phyloP scores from a whole-genome alignment of 306 rosid species.

The Vigna unguiculata region DNA sequence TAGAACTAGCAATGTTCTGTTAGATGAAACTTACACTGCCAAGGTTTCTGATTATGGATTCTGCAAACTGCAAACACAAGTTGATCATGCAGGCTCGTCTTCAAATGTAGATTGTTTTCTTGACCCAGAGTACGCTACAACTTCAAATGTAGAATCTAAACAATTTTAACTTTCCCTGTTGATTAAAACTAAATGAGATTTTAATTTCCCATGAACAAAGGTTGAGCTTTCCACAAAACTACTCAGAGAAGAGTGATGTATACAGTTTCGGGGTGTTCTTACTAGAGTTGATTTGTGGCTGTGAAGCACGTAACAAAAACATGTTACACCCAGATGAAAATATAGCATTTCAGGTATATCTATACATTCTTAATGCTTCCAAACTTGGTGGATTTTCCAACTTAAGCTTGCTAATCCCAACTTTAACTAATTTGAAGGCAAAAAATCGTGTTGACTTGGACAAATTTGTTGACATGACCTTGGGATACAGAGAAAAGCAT shows the following conservation, averaged over 20 bases:
- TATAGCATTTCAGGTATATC: slow-evolving; percentile 59
- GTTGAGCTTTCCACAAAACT: slow-evolving; percentile 56
- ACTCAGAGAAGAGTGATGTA: slow-evolving; percentile 67
- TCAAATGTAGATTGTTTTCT: slow-evolving; percentile 64
- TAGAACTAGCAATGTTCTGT: slow-evolving; percentile 70
- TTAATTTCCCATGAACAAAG: slow-evolving; percentile 40
- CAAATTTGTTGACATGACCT: slow-evolving; percentile 53
- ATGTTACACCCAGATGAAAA: slow-evolving; percentile 46
- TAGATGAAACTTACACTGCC: slow-evolving; percentile 61
- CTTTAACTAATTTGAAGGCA: slow-evolving; percentile 48
- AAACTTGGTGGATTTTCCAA: neutral
- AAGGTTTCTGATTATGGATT: slow-evolving; percentile 80
- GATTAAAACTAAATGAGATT: slow-evolving; percentile 1
- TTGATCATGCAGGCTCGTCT: slow-evolving; percentile 58
- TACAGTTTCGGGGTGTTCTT: slow-evolving; percentile 78
- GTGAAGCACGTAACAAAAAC: slow-evolving; percentile 54
- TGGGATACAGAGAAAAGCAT: slow-evolving; percentile 45
- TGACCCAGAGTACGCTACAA: slow-evolving; percentile 72
- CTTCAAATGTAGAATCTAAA: neutral
- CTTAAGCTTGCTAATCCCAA: neutral
- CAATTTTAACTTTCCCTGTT: slow-evolving; percentile 15
- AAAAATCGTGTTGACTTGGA: slow-evolving; percentile 45
- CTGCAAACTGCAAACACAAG: slow-evolving; percentile 50
- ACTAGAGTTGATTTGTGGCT: slow-evolving; percentile 74
- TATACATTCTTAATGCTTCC: neutral